Conservation (phyloP, 2,329 filamentous ascomycete species). For the Cercospora sp. region DNA sequence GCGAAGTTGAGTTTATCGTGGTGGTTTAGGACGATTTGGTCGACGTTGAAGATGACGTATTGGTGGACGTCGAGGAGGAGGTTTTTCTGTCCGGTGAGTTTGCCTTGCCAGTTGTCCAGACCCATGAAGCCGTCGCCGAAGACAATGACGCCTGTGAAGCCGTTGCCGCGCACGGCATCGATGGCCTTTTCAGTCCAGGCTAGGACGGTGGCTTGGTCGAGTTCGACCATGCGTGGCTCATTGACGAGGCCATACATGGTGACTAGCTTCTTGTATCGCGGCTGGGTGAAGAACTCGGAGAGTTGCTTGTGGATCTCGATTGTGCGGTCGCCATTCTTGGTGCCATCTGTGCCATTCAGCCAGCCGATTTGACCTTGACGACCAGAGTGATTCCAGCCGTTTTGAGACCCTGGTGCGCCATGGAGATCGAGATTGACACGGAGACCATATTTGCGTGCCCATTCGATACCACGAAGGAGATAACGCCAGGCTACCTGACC, state of each 20-base stretch:
- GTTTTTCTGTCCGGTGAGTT: conserved; percentile 68
- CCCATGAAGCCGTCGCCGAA: conserved; percentile 97
- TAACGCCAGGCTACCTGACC: conserved; percentile 89
- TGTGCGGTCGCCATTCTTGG: conserved; percentile 73
- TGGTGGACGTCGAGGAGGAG: conserved; percentile 96
- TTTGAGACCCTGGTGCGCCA: conserved; percentile 87
- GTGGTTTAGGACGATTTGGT: conserved; percentile 80
- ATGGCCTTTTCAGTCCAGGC: conserved; percentile 78
- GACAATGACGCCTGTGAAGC: conserved; percentile 69
- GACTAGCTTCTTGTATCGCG: conserved; percentile 87
- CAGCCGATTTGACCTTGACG: conserved; percentile 77
- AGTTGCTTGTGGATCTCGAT: conserved; percentile 85
- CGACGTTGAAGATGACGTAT: conserved; percentile 95
- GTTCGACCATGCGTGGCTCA: conserved; percentile 77
- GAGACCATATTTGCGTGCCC: conserved; percentile 85
- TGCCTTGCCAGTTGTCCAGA: conserved; percentile 83
- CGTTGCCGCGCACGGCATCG: conserved; percentile 71
- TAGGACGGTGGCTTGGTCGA: conserved; percentile 67
- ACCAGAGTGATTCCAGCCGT: conserved; percentile 97
- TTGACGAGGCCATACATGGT: conserved; percentile 93
- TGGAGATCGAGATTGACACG: conserved; percentile 93
- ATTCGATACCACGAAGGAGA: conserved; percentile 88
- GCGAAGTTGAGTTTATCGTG: conserved; percentile 82
- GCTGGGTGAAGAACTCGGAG: conserved; percentile 88
- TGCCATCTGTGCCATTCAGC: conserved; percentile 86